Evolutionary conservation across 208 protist genomes (phyloP).

Genomic region (Naegleria lovaniensis): DNA sequence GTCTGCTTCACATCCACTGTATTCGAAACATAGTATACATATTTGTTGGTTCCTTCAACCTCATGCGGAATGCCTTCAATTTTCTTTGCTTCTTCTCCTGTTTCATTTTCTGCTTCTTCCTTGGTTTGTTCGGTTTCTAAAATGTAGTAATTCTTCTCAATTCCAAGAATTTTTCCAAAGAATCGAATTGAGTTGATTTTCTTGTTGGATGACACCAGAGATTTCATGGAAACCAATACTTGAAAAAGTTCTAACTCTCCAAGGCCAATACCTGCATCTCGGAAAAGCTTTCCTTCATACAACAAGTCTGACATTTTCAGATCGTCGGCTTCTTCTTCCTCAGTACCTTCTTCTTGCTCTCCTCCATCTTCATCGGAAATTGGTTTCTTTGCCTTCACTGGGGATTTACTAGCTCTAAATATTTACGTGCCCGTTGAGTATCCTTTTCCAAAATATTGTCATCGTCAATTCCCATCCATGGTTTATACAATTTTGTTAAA

Average conservation of each 20-base stretch:
- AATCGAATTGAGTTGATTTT: background rate
- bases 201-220: background rate
- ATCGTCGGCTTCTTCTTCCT: background rate
- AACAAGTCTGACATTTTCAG: background rate
- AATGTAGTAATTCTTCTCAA: slow-evolving; percentile 17
- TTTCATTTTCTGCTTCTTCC: background rate
- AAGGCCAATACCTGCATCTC: background rate
- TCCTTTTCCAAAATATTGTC: background rate
- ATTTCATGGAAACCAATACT: background rate
- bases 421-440: background rate
- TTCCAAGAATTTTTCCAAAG: slow-evolving; percentile 20
- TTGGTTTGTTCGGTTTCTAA: slow-evolving; percentile 9
- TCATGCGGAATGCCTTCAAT: background rate
- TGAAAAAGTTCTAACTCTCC: background rate
- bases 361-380: background rate
- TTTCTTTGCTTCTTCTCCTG: background rate
- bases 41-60: slow-evolving; percentile 4
- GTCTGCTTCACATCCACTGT: background rate
- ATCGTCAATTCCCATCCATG: background rate
- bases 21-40: slow-evolving; percentile 14
- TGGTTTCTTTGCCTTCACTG: background rate
- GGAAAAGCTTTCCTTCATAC: slow-evolving; percentile 6
- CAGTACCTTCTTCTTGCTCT: background rate
- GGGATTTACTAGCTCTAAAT: background rate
- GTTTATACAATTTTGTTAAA: background rate